Evolutionary conservation across 1,284 basidiomycete species (phyloP).

Genomic region (Bondarzewia mesenterica): DNA sequence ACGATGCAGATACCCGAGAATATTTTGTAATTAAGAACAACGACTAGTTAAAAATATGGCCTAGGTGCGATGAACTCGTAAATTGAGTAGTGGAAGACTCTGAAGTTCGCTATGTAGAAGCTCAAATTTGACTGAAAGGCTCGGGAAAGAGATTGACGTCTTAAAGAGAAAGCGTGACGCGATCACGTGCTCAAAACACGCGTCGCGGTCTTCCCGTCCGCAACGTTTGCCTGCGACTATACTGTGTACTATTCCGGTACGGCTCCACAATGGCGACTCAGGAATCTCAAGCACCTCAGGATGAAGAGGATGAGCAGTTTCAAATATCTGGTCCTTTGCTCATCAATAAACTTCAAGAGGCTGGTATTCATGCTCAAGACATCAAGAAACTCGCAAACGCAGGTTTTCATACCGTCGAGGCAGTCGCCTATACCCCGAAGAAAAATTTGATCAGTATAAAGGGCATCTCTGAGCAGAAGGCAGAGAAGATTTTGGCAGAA

Average conservation of each 20-base stretch:
- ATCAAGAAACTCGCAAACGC: conserved; percentile 95
- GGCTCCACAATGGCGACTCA: conserved; percentile 26
- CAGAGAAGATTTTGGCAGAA: conserved; percentile 92
- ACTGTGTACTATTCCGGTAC: background rate
- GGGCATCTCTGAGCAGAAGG: conserved; percentile 96
- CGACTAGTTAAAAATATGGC: no score
- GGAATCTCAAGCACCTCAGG: conserved; percentile 41
- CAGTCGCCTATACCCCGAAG: conserved; percentile 96
- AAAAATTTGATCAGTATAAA: conserved; percentile 89
- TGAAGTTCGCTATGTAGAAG: no score
- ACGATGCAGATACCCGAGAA: no score
- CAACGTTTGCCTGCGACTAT: background rate
- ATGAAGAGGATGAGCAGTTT: conserved; percentile 46
- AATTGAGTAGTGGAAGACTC: no score
- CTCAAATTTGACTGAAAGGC: no score
- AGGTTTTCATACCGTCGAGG: conserved; percentile 91
- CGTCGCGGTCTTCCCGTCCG: background rate
- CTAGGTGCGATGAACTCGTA: no score
- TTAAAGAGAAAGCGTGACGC: no score
- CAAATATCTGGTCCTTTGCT: conserved; percentile 73
- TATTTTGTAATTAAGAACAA: no score
- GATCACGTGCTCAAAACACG: background rate
- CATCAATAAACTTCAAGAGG: conserved; percentile 81
- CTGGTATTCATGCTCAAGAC: conserved; percentile 86
- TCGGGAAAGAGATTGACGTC: no score